Percentiles rank a stretch among this genome's conserved stretches.
Conservation (phyloP, 176 grass and related monocot species). For the Coix lacrymajobi region DNA sequence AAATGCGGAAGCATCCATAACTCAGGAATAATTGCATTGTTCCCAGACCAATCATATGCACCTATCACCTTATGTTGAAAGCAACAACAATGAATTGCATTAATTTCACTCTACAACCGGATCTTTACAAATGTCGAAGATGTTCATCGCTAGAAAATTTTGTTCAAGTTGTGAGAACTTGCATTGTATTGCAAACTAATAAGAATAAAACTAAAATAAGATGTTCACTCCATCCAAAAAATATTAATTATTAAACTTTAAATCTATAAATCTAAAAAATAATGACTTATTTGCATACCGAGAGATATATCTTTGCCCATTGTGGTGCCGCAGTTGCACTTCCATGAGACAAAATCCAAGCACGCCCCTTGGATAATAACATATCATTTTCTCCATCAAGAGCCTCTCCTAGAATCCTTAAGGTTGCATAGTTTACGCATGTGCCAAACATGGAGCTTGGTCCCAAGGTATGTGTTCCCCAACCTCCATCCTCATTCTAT, state of each 20-base stretch:
- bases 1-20: slow-evolving; percentile 7
- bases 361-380: not conserved
- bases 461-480: not conserved
- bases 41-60: not conserved
- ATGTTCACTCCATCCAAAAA: no score
- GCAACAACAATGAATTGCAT: not conserved
- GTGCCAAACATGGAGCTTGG: slow-evolving; percentile 18
- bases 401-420: not conserved
- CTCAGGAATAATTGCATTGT: not conserved
- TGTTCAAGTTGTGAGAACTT: not conserved
- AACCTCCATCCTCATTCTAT: slow-evolving; percentile 9
- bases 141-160: not conserved
- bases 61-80: not conserved
- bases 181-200: not conserved
- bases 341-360: slow-evolving; percentile 17
- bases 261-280: not conserved
- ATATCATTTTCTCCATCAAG: not conserved
- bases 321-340: slow-evolving; percentile 11
- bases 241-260: not conserved
- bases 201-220: not conserved
- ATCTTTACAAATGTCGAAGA: not conserved
- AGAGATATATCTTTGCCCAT: slow-evolving; percentile 19
- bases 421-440: not conserved
- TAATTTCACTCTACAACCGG: not conserved
- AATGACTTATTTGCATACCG: not conserved